A percentile compares a stretch with the other conserved stretches of the same genome.
Evolutionary conservation across 371 early-diverging fungal genomes (phyloP).

Genomic region (Circinella umbellata): DNA sequence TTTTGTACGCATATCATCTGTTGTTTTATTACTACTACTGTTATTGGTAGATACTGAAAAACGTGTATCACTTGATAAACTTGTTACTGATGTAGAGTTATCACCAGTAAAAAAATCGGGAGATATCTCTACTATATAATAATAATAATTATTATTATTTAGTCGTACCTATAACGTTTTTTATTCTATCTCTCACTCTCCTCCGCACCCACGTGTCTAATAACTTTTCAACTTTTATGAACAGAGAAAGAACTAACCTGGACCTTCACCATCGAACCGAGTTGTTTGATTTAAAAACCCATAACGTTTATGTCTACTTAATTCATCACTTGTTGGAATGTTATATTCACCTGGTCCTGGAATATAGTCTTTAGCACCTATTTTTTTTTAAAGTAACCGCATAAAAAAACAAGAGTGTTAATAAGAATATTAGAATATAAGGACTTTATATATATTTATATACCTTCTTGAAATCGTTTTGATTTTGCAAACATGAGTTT

Average conservation of each 20-base stretch:
- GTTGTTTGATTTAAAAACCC: conserved; percentile 36
- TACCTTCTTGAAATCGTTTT: conserved; percentile 49
- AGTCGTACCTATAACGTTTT: background rate
- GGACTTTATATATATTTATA: background rate
- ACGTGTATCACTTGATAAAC: conserved; percentile 27
- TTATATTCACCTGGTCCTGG: conserved; percentile 54
- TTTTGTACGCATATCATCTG: conserved; percentile 29
- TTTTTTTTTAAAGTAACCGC: background rate
- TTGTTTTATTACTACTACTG: conserved; percentile 24
- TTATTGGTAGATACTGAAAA: conserved; percentile 23
- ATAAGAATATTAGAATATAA: no score
- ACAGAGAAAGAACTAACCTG: conserved; percentile 14
- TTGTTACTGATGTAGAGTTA: conserved; percentile 16
- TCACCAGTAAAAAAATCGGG: conserved; percentile 20
- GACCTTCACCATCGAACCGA: conserved; percentile 29
- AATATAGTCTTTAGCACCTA: conserved; percentile 42
- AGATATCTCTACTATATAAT: conserved; percentile 13
- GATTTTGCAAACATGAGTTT: conserved; percentile 46
- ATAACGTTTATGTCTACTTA: conserved; percentile 30
- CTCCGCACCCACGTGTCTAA: background rate
- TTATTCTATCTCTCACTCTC: no score
- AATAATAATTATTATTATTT: background rate
- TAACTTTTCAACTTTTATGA: background rate
- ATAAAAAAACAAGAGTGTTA: no score
- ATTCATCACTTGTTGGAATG: conserved; percentile 27